Conservation (phyloP, 306 rosid species). For the Cyamopsis tetragonoloba region DNA sequence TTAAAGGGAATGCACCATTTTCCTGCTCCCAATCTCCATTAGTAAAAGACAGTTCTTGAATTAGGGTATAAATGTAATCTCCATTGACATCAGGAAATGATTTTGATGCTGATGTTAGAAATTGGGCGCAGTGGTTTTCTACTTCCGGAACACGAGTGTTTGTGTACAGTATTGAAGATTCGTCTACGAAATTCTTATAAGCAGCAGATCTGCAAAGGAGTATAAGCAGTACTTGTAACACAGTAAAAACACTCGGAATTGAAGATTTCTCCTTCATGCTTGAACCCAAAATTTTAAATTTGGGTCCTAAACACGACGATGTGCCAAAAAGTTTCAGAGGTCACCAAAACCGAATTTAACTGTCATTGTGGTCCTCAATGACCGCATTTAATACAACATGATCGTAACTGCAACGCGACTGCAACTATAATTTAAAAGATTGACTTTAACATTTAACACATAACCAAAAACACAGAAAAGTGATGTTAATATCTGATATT, state of each 20-base stretch:
- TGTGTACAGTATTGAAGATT: neutral
- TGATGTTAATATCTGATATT: neutral
- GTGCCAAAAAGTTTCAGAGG: no score
- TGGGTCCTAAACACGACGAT: no score
- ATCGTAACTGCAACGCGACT: no score
- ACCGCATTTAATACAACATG: no score
- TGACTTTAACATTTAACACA: neutral
- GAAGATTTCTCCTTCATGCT: neutral
- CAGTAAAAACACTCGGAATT: neutral
- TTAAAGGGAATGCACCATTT: neutral
- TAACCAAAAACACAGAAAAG: neutral
- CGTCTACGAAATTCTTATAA: neutral
- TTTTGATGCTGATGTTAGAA: neutral
- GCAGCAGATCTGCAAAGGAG: neutral
- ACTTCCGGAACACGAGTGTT: neutral
- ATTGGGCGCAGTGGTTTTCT: conserved; percentile 9
- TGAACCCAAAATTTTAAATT: no score
- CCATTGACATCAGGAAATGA: neutral
- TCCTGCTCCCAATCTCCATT: conserved; percentile 21
- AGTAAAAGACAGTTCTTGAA: neutral
- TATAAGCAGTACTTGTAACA: neutral
- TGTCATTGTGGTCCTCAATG: no score
- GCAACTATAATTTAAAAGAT: no score
- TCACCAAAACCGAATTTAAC: no score
- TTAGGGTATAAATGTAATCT: neutral